Base-by-base conservation (phyloP, 2,329 filamentous ascomycete species). In the Thelonectria blattea region DNA sequence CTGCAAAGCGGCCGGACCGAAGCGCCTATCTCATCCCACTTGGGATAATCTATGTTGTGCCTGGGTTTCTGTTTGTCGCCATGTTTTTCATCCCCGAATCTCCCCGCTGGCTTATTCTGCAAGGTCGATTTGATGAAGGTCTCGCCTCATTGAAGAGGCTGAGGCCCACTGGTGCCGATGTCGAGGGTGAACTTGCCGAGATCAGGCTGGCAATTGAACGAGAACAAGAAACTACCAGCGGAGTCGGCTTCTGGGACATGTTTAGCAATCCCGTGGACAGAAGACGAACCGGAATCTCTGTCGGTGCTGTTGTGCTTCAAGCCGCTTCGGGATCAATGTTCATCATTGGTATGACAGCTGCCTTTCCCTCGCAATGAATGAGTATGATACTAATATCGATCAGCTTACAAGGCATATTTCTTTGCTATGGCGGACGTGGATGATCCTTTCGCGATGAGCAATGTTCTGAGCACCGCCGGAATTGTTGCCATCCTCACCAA, bases 341-440 rank as follows among this genome's bases (percentile, higher is more conserved):
- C n/a, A 69, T 69, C 12, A 69, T 69, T 9, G 67, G 67, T 68
- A 51, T 20, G 24, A 22, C 2, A 2, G 2, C 27, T 9, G 27
- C 5, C 9, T 30, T 30, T 7, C 27, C 27, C 27, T 30, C 27
- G 5, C 27, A 10, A 7, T 30, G 27, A 30, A 30, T 9, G 27
- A 9, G 6, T 3, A 5, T n/a, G 1, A 3, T 37, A n/a, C 52
- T 56, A 9, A 58, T 2, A 12, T 8, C 3, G 2, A 5, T 7
- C 7, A 68, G 66, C 66, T 2, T 69, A 69, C 11, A 69, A 69
- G 11, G 67, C 67, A 1, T 69, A 69, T 12, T 69, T 69, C 43
- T 69, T 69, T 2, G 63, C 66, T 1, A 69, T 69, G 66, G 67
- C 67, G 0, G 39, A 68, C 12, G 65, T 69, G 0, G 52, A 66